phyloP scores from a whole-genome alignment of 106 monocot genomes.

The Phalaenopsis aphrodite region DNA sequence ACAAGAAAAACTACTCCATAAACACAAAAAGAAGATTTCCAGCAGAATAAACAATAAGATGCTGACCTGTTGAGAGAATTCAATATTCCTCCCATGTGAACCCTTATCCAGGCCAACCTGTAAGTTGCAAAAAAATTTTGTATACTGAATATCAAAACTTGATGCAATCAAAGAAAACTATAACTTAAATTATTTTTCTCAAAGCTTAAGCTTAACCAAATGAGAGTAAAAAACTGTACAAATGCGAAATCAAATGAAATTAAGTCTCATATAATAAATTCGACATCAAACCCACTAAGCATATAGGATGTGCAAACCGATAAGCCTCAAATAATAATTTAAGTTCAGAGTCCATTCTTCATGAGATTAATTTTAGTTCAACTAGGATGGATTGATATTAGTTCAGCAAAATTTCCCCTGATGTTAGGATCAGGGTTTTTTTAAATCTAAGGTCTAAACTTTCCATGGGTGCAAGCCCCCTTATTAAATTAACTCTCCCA shows the following conservation, averaged over 20 bases:
- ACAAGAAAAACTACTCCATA: neutral
- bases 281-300: too few species aligned
- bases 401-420: too few species aligned
- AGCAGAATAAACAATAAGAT: neutral
- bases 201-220: neutral
- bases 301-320: too few species aligned
- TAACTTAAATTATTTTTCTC: neutral
- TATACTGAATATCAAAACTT: neutral
- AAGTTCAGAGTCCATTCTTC: too few species aligned
- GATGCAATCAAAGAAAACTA: neutral
- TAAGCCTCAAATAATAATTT: too few species aligned
- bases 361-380: too few species aligned
- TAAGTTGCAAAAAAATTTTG: conserved; percentile 4
- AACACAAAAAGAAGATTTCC: neutral
- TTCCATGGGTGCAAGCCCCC: too few species aligned
- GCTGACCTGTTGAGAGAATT: conserved; percentile 67
- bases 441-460: too few species aligned
- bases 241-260: neutral
- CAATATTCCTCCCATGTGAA: conserved; percentile 71
- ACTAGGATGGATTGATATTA: too few species aligned
- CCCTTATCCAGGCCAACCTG: conserved; percentile 96
- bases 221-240: neutral
- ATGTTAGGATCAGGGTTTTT: too few species aligned
- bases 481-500: too few species aligned
- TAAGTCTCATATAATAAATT: too few species aligned